A percentile compares a stretch with the other conserved stretches of the same genome.
These are phyloP conservation scores for Colletotrichum sp. DNA, from an alignment of 2,329 filamentous ascomycete species.

Conservation along the genomic window DNA sequence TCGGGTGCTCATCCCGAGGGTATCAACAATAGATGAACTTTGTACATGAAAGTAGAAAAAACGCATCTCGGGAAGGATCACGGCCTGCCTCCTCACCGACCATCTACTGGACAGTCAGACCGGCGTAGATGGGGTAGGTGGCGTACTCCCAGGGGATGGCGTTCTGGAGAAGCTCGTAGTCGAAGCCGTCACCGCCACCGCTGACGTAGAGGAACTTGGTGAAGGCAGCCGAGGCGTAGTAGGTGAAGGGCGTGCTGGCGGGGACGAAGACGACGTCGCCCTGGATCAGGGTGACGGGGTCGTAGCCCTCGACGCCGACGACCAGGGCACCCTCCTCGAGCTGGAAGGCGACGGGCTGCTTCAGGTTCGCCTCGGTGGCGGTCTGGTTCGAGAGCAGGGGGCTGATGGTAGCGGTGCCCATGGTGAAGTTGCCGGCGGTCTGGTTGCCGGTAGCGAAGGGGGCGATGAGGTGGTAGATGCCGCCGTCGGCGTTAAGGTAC, in stretches of 20 bases:
- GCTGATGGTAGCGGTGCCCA: constrained; percentile 45
- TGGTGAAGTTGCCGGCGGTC: constrained; percentile 45
- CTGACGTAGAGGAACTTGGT: constrained; percentile 32
- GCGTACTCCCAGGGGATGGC: not conserved
- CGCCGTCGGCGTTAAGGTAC: constrained; percentile 41
- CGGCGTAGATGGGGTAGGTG: constrained; percentile 1
- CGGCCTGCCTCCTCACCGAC: not conserved
- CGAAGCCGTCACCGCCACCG: constrained; percentile 27
- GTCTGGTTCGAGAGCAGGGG: not conserved
- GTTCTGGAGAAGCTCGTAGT: constrained; percentile 24
- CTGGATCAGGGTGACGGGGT: constrained; percentile 24
- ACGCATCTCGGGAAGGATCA: not conserved
- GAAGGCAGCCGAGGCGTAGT: constrained; percentile 26
- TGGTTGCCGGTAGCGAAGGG: constrained; percentile 46
- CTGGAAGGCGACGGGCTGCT: constrained; percentile 25
- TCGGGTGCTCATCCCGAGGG: not conserved
- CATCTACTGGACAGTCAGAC: not conserved
- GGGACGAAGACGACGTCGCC: constrained; percentile 33
- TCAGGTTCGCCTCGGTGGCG: not conserved
- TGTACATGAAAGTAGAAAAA: not conserved
- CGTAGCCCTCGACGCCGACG: constrained; percentile 26
- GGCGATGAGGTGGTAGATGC: constrained; percentile 46
- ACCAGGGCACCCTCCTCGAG: constrained; percentile 30
- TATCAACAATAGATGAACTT: not conserved
- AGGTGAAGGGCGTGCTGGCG: constrained; percentile 23